Percentiles rank a stretch among this genome's conserved stretches.
These are phyloP conservation scores for Suhomyces anneliseae DNA, from an alignment of 1,139 yeast genomes.

Conservation along the genomic window DNA sequence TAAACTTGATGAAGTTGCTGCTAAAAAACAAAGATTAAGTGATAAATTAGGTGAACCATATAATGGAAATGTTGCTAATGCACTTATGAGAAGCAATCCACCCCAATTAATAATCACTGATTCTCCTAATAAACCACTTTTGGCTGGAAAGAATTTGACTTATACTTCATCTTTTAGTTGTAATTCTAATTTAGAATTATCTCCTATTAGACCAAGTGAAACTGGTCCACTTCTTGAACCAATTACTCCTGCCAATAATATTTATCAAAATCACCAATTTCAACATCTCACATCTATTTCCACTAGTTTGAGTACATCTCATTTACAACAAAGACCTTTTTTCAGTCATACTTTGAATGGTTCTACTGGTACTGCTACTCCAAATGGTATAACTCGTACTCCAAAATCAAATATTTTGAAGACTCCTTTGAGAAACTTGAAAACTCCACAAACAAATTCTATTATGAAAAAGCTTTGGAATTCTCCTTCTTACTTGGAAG, in stretches of 20 bases:
- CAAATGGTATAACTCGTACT: conserved; percentile 18
- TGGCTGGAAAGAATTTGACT: conserved; percentile 46
- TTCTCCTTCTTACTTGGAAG: conserved; percentile 67
- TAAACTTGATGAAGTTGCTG: conserved; percentile 13
- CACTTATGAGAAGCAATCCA: conserved; percentile 11
- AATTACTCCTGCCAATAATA: conserved; percentile 45
- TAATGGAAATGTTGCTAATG: conserved; percentile 5
- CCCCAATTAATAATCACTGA: conserved; percentile 34
- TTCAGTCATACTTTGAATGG: conserved; percentile 10
- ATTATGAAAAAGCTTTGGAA: conserved; percentile 55
- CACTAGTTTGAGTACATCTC: background rate
- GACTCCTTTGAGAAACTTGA: conserved; percentile 42
- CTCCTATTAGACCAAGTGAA: conserved; percentile 56
- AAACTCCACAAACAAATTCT: conserved; percentile 46
- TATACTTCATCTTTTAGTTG: conserved; percentile 66
- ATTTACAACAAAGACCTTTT: conserved; percentile 13
- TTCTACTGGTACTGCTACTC: conserved; percentile 8
- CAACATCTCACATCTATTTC: conserved; percentile 12
- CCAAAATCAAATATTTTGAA: conserved; percentile 33
- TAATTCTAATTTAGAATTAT: conserved; percentile 60
- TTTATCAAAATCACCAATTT: conserved; percentile 21
- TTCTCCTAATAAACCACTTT: conserved; percentile 41
- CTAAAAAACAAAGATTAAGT: conserved; percentile 17
- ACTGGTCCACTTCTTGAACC: conserved; percentile 68
- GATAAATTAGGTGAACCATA: conserved; percentile 15